phyloP scores from a whole-genome alignment of 2,329 filamentous ascomycete genomes.

The Claviceps sp. region DNA sequence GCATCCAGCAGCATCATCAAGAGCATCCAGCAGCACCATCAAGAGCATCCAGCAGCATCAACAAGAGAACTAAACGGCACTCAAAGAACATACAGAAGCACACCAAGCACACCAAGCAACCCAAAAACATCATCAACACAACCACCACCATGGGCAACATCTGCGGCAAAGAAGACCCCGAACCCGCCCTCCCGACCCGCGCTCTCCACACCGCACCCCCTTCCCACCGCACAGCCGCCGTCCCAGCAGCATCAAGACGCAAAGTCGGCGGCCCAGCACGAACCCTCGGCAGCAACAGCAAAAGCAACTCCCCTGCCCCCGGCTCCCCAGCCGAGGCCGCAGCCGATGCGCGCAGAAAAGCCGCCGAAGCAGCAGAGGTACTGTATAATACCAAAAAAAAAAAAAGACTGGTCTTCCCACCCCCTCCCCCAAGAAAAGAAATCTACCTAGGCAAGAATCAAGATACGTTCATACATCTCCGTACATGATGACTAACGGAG shows the following conservation, averaged over 20 bases:
- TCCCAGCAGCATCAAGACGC: constrained; percentile 23
- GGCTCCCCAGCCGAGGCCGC: constrained; percentile 10
- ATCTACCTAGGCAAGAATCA: no score
- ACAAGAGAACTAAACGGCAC: no score
- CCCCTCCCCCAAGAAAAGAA: neutral
- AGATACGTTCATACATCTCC: no score
- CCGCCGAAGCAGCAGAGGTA: constrained; percentile 80
- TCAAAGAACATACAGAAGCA: neutral
- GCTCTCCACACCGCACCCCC: constrained; percentile 45
- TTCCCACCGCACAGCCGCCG: constrained; percentile 34
- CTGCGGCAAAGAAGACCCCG: constrained; percentile 64
- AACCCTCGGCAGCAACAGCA: constrained; percentile 40
- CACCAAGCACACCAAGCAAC: neutral
- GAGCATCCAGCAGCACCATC: no score
- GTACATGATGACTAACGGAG: no score
- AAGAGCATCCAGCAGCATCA: no score
- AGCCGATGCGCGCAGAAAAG: constrained; percentile 51
- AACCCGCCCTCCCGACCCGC: constrained; percentile 56
- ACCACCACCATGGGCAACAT: constrained; percentile 60
- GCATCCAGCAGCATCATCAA: no score
- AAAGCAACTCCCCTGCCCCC: constrained; percentile 20
- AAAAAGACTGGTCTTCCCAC: neutral
- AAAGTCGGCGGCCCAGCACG: constrained; percentile 44
- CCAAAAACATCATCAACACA: neutral
- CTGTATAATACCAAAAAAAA: constrained; percentile 4